Evolutionary conservation across 208 protist genomes (phyloP).

Genomic region (Leishmania braziliensis): DNA sequence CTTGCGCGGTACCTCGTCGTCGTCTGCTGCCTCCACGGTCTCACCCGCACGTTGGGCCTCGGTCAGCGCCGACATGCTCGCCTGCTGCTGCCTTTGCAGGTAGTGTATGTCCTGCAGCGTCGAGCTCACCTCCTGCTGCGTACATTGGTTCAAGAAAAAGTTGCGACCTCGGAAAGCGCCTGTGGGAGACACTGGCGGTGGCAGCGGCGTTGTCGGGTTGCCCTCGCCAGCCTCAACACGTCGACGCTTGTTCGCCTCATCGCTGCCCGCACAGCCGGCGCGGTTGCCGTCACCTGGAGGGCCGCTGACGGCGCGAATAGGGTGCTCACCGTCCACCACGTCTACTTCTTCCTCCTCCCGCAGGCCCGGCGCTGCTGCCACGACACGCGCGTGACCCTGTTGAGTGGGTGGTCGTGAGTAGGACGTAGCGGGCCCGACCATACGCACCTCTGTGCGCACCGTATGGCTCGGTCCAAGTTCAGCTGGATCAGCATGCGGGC

Average conservation of each 20-base stretch:
- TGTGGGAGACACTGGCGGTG: conserved; percentile 18
- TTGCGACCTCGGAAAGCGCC: conserved; percentile 43
- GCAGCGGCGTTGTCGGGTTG: conserved; percentile 7
- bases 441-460: conserved; percentile 62
- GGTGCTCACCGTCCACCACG: conserved; percentile 55
- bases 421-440: conserved; percentile 32
- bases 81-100: conserved; percentile 46
- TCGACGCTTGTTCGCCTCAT: conserved; percentile 34
- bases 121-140: conserved; percentile 31
- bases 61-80: conserved; percentile 30
- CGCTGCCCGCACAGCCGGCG: background rate
- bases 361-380: background rate
- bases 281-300: conserved; percentile 10
- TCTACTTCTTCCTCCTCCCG: conserved; percentile 25
- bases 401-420: conserved; percentile 5
- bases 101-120: conserved; percentile 58
- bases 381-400: conserved; percentile 23
- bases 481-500: conserved; percentile 54
- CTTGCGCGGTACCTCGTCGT: conserved; percentile 21
- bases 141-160: conserved; percentile 50
- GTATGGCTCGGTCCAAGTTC: conserved; percentile 41
- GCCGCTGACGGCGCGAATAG: conserved; percentile 54
- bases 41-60: conserved; percentile 10
- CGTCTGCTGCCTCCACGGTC: conserved; percentile 1
- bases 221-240: conserved; percentile 28